Evolutionary conservation across 129 eudicot genomes (phyloP), one percentile per base, ranked within the genome.

Genomic region (Flaveria bidentis): DNA sequence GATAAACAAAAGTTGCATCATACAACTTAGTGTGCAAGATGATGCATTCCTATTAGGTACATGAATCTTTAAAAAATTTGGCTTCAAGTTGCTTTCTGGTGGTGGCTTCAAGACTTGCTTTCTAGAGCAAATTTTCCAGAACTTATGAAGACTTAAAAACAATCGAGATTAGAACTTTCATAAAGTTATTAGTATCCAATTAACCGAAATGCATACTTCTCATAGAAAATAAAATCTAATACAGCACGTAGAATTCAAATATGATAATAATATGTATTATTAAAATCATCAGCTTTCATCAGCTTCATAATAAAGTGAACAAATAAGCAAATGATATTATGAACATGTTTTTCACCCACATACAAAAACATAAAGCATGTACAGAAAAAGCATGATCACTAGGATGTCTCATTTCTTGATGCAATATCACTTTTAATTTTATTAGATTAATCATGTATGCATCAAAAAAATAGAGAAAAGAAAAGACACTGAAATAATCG

Each of bases 281-380:
- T 52, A 36, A 65, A 39, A 22, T 67, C 74, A 39, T 18, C 74
- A 20, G 22, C 22, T 20, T 20, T 67, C 74, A 39, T 18, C 74
- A 20, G 22, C 22, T 20, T 20, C 7, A 75, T 67, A 53, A 13
- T 76, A 25, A 55, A 39, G 82, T 13, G 6, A 78, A 68, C 57
- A 70, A 33, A 33, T 56, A 50, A 47, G 50, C 41, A 78, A 41
- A 67, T 28, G 23, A 60, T 46, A 20, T 58, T 15, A 61, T 28
- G 44, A 69, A 60, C 16, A 50, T 77, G 77, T 28, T 58, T 69
- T 61, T 71, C 64, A 49, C 18, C 71, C 55, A 70, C 71, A 71
- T 5, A 77, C 9, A 26, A 52, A 53, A 22, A 67, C 53, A 55
- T 39, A 77, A 42, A 55, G 73, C 58, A 67, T 25, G 55, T 5